These are phyloP conservation scores for Colletotrichum falcatum DNA, from an alignment of 2,329 filamentous ascomycete species.

Conservation along the genomic window DNA sequence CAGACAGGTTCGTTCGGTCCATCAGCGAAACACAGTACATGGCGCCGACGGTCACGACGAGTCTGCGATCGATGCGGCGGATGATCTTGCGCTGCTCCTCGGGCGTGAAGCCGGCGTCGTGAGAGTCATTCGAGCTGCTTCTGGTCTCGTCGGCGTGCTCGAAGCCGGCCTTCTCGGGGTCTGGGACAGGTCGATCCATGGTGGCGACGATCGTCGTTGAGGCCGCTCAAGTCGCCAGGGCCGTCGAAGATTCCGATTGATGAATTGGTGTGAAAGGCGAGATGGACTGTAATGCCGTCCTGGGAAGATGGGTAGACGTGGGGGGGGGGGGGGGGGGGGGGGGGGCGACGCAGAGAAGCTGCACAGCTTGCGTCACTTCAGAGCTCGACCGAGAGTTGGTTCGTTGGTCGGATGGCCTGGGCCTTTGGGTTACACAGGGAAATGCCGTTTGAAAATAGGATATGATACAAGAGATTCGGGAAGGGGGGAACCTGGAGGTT, in stretches of 20 bases:
- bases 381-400: constrained; percentile 3
- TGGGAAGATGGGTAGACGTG: neutral
- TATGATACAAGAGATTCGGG: neutral
- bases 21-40: constrained; percentile 83
- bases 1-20: constrained; percentile 82
- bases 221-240: neutral
- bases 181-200: constrained; percentile 29
- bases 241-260: neutral
- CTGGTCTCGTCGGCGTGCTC: constrained; percentile 36
- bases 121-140: constrained; percentile 30
- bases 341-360: constrained; percentile 6
- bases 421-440: neutral
- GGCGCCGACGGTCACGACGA: constrained; percentile 70
- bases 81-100: constrained; percentile 77
- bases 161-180: constrained; percentile 42
- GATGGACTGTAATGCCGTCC: neutral
- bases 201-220: neutral
- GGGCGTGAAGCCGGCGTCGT: constrained; percentile 63
- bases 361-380: constrained; percentile 27
- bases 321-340: neutral
- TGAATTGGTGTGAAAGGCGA: neutral
- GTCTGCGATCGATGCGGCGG: constrained; percentile 73
- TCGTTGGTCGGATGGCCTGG: neutral
- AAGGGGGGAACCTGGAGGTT: neutral
- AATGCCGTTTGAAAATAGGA: constrained; percentile 12